Conservation (phyloP, 495 filamentous ascomycete species). For the Podospora anserina region DNA sequence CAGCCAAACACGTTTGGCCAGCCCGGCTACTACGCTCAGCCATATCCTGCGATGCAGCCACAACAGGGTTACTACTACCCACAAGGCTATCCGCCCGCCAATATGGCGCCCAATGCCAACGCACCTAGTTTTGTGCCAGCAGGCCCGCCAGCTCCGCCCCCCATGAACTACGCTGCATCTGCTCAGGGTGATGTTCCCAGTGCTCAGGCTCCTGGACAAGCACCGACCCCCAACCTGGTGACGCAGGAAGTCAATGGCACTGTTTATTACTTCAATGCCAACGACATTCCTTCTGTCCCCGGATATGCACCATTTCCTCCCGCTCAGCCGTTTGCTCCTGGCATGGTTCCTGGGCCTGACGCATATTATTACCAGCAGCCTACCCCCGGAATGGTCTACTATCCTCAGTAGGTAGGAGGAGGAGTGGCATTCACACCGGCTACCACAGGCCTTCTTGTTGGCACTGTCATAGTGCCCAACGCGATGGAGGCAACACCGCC, state of each 20-base stretch:
- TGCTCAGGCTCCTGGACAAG: conserved; percentile 24
- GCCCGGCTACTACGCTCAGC: conserved; percentile 60
- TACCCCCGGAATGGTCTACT: conserved; percentile 42
- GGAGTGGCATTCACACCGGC: background rate
- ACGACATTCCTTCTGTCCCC: conserved; percentile 61
- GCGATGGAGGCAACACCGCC: background rate
- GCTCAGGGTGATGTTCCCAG: conserved; percentile 42
- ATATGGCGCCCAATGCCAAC: conserved; percentile 52
- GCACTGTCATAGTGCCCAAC: background rate
- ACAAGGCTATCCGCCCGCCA: conserved; percentile 45
- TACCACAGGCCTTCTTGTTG: background rate
- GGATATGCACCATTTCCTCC: conserved; percentile 49
- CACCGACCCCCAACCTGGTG: conserved; percentile 63
- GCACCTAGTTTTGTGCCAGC: conserved; percentile 58
- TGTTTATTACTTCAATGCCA: conserved; percentile 86
- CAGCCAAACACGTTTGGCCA: conserved; percentile 69
- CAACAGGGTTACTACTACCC: conserved; percentile 57
- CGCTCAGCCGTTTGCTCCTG: conserved; percentile 51
- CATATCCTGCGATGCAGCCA: conserved; percentile 49
- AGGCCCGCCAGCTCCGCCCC: conserved; percentile 48
- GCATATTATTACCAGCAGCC: conserved; percentile 66
- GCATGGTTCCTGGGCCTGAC: conserved; percentile 66
- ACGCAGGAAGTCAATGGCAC: conserved; percentile 92
- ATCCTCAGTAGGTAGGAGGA: conserved; percentile 24
- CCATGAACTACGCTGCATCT: conserved; percentile 43